These are phyloP conservation scores for Saccharomycopsis guyanensis DNA, from an alignment of 805 yeast species.

Conservation along the genomic window DNA sequence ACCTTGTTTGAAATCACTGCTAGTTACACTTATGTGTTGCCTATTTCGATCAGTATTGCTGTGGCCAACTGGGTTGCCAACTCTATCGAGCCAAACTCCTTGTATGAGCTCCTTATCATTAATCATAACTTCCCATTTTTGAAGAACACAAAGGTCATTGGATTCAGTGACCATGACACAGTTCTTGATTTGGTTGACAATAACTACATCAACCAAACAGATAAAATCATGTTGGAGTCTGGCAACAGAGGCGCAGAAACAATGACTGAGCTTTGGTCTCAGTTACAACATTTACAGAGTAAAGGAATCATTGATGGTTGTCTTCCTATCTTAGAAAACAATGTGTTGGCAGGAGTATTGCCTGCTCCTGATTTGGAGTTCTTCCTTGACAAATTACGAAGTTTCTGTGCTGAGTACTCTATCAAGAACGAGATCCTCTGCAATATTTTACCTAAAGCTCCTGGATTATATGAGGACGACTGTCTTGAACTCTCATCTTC, in stretches of 20 bases:
- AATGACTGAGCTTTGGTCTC: constrained; percentile 28
- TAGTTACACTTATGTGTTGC: constrained; percentile 48
- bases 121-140: constrained; percentile 48
- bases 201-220: constrained; percentile 11
- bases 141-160: constrained; percentile 34
- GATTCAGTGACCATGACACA: constrained; percentile 27
- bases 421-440: constrained; percentile 12
- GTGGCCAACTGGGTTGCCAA: constrained; percentile 52
- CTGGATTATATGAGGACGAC: background rate
- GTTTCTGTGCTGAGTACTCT: constrained; percentile 21
- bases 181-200: constrained; percentile 26
- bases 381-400: constrained; percentile 39
- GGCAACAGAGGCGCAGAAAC: constrained; percentile 19
- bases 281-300: constrained; percentile 32
- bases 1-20: constrained; percentile 49
- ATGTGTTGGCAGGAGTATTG: constrained; percentile 37
- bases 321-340: constrained; percentile 36
- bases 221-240: constrained; percentile 17
- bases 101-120: constrained; percentile 41
- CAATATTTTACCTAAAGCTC: background rate
- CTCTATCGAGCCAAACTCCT: constrained; percentile 41
- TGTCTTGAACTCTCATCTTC: constrained; percentile 2
- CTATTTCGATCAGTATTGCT: constrained; percentile 47
- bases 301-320: constrained; percentile 45
- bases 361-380: constrained; percentile 45